These are phyloP conservation scores for Podaxis sp. DNA, from an alignment of 768 basidiomycete genomes.

Conservation along the genomic window DNA sequence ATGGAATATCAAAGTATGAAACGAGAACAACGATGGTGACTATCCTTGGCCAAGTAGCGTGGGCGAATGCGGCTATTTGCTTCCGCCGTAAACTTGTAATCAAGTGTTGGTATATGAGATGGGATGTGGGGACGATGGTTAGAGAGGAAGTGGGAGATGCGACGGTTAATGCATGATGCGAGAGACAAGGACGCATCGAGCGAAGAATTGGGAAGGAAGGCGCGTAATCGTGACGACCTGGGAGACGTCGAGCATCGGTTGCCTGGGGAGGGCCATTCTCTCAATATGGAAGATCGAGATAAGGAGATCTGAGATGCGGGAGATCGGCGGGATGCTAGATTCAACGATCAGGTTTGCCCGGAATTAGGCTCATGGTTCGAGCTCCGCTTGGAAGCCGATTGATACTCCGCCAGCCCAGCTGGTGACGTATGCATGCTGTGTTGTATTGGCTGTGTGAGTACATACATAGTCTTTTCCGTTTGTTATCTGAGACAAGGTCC, in stretches of 20 bases:
- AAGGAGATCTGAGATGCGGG: slow-evolving; percentile 10
- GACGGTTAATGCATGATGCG: too few species aligned
- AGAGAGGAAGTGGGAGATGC: too few species aligned
- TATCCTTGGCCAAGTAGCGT: not conserved
- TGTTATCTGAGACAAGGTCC: not conserved
- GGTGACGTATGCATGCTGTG: slow-evolving; percentile 1
- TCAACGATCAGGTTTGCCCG: not conserved
- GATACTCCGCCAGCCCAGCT: not conserved
- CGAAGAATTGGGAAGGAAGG: too few species aligned
- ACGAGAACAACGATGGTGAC: not conserved
- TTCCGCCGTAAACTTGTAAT: not conserved
- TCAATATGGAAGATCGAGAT: not conserved
- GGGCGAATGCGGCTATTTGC: not conserved
- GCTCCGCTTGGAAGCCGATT: not conserved
- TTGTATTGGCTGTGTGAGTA: not conserved
- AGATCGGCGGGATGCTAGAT: slow-evolving; percentile 11
- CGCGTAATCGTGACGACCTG: too few species aligned
- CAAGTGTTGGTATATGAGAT: not conserved
- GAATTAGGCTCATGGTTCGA: not conserved
- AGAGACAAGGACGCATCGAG: too few species aligned
- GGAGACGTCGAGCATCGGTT: too few species aligned
- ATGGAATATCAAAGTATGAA: not conserved
- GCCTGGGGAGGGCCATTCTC: too few species aligned
- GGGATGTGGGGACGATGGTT: not conserved
- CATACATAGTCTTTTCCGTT: not conserved